Conservation (phyloP, 176 grass and related monocot species). For the Avena eriantha region DNA sequence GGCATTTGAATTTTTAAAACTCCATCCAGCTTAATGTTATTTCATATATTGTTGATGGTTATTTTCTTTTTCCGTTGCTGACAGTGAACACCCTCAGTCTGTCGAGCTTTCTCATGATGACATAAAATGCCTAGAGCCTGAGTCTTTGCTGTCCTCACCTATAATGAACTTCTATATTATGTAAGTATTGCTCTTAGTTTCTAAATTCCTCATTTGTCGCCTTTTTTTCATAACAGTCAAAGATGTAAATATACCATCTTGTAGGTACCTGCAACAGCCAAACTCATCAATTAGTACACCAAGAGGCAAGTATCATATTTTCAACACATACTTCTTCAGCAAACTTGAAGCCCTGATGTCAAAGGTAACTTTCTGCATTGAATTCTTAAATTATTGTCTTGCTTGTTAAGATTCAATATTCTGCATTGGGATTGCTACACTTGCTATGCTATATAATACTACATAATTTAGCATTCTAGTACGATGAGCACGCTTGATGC, state of each 20-base stretch:
- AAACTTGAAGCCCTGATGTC: conserved; percentile 66
- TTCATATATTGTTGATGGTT: conserved; percentile 36
- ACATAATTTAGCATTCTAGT: neutral
- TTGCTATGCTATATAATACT: conserved; percentile 18
- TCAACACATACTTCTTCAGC: conserved; percentile 90
- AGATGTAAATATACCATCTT: conserved; percentile 42
- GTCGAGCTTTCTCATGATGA: conserved; percentile 74
- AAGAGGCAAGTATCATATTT: conserved; percentile 68
- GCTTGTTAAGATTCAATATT: conserved; percentile 22
- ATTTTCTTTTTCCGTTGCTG: conserved; percentile 31
- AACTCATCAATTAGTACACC: conserved; percentile 47
- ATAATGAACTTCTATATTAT: conserved; percentile 98
- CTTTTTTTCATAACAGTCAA: neutral
- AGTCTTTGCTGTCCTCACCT: conserved; percentile 79
- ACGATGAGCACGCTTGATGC: neutral
- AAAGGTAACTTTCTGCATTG: conserved; percentile 62
- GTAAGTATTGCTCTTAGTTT: conserved; percentile 59
- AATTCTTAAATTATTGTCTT: neutral
- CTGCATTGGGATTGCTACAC: neutral
- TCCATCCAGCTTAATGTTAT: conserved; percentile 34
- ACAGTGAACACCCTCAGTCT: conserved; percentile 69
- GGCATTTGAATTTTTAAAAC: conserved; percentile 14
- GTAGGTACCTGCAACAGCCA: conserved; percentile 70
- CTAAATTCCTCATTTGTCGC: neutral
- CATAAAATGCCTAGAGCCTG: conserved; percentile 81